These are phyloP conservation scores for Tricholoma terreum DNA, from an alignment of 768 basidiomycete genomes.

Conservation along the genomic window DNA sequence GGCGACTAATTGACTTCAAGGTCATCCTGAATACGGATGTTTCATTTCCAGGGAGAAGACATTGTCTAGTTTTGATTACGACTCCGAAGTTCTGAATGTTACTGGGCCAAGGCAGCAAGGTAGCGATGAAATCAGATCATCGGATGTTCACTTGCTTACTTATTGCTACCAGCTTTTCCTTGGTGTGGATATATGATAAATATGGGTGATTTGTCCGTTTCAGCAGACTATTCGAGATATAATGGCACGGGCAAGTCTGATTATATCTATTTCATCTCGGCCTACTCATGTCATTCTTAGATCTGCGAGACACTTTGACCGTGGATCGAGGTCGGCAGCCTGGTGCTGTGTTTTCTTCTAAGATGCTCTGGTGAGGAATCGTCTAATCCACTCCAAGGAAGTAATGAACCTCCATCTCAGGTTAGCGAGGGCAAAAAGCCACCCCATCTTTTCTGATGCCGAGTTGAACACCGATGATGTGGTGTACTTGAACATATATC, in stretches of 20 bases:
- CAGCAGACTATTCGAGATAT: constrained; percentile 75
- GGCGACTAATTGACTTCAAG: constrained; percentile 30
- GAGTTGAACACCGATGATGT: constrained; percentile 57
- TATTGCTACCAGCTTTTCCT: constrained; percentile 61
- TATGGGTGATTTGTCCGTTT: constrained; percentile 71
- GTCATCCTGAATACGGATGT: constrained; percentile 94
- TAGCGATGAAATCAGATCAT: constrained; percentile 10
- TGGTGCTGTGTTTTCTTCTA: constrained; percentile 61
- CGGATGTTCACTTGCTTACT: too few relatives aligned
- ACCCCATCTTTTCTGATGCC: constrained; percentile 78
- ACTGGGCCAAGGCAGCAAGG: constrained; percentile 44
- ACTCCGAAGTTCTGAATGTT: constrained; percentile 50
- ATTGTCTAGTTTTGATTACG: constrained; percentile 78
- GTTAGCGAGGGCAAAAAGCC: constrained; percentile 68
- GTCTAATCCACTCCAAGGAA: not conserved
- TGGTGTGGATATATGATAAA: constrained; percentile 91
- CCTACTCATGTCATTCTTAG: constrained; percentile 20
- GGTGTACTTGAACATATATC: constrained; percentile 82
- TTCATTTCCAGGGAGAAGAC: constrained; percentile 89
- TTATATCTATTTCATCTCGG: not conserved
- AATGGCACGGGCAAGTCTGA: constrained; percentile 49
- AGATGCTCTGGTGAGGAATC: constrained; percentile 67
- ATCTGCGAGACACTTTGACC: constrained; percentile 64
- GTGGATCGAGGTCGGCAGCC: constrained; percentile 63
- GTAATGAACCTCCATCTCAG: constrained; percentile 31